Base-by-base conservation (phyloP, 2,329 filamentous ascomycete genomes). In the Claviceps humidiphila region DNA sequence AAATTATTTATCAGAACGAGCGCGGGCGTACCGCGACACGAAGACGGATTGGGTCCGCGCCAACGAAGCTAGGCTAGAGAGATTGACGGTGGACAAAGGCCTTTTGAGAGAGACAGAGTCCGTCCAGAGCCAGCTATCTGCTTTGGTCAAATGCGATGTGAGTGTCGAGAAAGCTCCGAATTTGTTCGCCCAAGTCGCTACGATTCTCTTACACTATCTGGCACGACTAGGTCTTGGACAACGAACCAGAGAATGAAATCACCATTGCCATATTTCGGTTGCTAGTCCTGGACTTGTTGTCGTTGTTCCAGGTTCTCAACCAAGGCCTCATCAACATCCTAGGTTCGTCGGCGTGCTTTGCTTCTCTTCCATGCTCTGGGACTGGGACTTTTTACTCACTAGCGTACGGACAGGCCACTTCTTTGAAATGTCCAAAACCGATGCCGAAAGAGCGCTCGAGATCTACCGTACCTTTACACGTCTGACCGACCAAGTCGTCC, bases 251-350 rank as follows among this genome's bases (percentile, higher is more conserved):
- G 65, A 98, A 97, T 64, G 93, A 98, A 68, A 97, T 98, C 59
- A 94, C 89, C 9, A 78, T 97, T 58, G 94, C 89, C 9, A 90
- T 94, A 30, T 98, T 97, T 65, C 81, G 93, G 54, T 74, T 98
- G 57, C 74, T 98, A 51, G 94, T 95, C 20, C 75, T 95, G 61
- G 93, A 98, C 67, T 74, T 98, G 40, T 70, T 98, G 55, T 83
- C 87, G 14, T 74, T 98, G 51, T 98, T 95, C 71, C 89, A 95
- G 62, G 88, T 93, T 47, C 85, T 96, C 71, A 98, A 98, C 64
- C 89, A 96, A 69, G 93, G 88, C 48, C 87, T 95, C 64, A 98
- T 98, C 70, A 96, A 95, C 68, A 89, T 98, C 54, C 74, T 98
- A 53, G 89, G 91, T 94, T 74, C 58, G 81, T 63, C 50, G 44